A percentile compares a stretch with the other conserved stretches of the same genome.
phyloP scores from a whole-genome alignment of 345 rosid species.

The Corchorus capsularis region DNA sequence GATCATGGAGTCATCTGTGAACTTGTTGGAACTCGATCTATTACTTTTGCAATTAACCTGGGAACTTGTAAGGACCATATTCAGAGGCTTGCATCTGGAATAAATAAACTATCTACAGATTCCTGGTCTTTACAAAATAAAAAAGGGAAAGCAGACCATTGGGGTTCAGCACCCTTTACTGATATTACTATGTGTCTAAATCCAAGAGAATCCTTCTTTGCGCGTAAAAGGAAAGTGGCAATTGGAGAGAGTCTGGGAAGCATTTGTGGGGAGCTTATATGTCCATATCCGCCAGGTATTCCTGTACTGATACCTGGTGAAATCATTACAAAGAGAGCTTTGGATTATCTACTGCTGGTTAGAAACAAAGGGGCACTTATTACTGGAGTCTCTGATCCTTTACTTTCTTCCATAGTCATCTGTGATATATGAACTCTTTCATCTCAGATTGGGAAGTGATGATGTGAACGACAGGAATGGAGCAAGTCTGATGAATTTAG shows the following conservation, averaged over 20 bases:
- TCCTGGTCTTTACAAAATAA: constrained; percentile 5
- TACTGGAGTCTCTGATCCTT: constrained; percentile 58
- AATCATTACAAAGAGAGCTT: constrained; percentile 40
- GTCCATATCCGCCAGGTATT: constrained; percentile 70
- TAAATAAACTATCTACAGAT: constrained; percentile 35
- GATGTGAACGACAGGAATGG: background rate
- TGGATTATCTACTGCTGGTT: constrained; percentile 46
- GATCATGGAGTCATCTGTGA: constrained; percentile 45
- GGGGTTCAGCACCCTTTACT: constrained; percentile 35
- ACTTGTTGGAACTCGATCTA: constrained; percentile 44
- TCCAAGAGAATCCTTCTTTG: constrained; percentile 64
- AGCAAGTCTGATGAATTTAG: constrained; percentile 2
- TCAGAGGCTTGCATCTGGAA: constrained; percentile 43
- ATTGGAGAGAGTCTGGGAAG: constrained; percentile 45
- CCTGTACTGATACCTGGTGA: constrained; percentile 59
- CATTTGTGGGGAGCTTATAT: constrained; percentile 57
- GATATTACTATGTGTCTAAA: constrained; percentile 36
- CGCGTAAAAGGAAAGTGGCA: constrained; percentile 40
- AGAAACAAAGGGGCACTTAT: constrained; percentile 40
- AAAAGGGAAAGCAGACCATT: constrained; percentile 12
- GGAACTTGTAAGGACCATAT: constrained; percentile 52
- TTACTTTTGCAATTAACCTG: constrained; percentile 52
- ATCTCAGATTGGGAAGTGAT: background rate
- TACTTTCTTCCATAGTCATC: constrained; percentile 45
- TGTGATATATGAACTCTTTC: constrained; percentile 27